Base-by-base conservation (phyloP, 2,329 filamentous ascomycete species). In the Sclerotiophoma versabilis region DNA sequence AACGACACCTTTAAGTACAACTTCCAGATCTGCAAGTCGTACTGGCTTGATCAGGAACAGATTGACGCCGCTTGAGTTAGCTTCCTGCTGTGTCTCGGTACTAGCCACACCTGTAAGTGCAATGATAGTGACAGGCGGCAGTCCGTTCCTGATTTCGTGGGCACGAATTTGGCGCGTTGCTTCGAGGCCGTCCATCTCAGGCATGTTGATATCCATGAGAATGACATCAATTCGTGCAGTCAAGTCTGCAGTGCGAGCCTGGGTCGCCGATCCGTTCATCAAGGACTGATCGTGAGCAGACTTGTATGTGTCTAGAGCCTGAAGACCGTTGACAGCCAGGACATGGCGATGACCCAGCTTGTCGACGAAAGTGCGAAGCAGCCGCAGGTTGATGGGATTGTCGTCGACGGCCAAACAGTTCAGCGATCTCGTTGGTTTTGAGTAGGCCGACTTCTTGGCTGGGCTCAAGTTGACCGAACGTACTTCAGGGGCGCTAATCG, bases 41-140 rank as follows among this genome's bases (percentile, higher is more conserved):
- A 83, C 79, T 0, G 81, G 82, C 65, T 83, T 83, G 14, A 83
- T 83, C 15, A 85, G 60, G 47, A 84, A 84, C 7, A 84, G 49
- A 54, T 85, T 81, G 6, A 85, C 75, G 0, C 83, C 83, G 42
- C 77, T 81, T 1, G 77, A 79, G 44, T 81, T 78, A 0, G 82
- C 81, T 54, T 84, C 80, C 30, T 78, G 74, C 43, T 79, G 75
- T 0, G 80, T 80, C 45, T 78, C 78, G 0, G 76, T 74, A 43
- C 79, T 81, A 1, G 81, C 82, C 19, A 84, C 69, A 0, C 82
- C 83, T 1, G 82, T 84, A 20, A 84, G 64, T 0, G 82, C 83
- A 38, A 84, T 80, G 23, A 84, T 77, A 0, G 76, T 79, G 0
- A 79, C 77, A 0, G 76, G 76, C 2, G 70, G 60, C 2, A 80